These are phyloP conservation scores for Phialemoniopsis sp. DNA, from an alignment of 2,329 filamentous ascomycete species.

Conservation along the genomic window DNA sequence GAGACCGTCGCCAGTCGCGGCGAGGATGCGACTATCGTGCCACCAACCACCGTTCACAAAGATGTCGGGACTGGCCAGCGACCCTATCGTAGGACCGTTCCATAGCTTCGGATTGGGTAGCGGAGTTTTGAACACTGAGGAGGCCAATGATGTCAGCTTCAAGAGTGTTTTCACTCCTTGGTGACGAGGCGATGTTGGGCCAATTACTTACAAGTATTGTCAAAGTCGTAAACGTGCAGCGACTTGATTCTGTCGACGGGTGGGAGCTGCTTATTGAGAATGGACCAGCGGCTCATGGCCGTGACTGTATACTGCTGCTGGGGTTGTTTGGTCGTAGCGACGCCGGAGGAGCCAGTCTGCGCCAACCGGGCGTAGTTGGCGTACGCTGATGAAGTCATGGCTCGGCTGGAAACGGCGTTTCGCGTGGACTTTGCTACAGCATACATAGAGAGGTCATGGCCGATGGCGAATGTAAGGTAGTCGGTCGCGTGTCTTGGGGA, in stretches of 20 bases:
- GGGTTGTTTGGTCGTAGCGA: conserved; percentile 3
- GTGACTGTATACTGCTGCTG: conserved; percentile 54
- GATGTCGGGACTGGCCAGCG: conserved; percentile 69
- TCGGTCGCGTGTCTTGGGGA: background rate
- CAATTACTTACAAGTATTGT: conserved; percentile 73
- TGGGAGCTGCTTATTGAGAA: conserved; percentile 59
- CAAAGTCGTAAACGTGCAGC: conserved; percentile 95
- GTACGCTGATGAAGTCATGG: conserved; percentile 14
- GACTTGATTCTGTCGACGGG: conserved; percentile 66
- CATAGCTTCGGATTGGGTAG: conserved; percentile 86
- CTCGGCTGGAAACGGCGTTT: conserved; percentile 9
- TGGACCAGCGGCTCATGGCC: conserved; percentile 79
- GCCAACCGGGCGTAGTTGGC: conserved; percentile 3
- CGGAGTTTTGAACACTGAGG: conserved; percentile 80
- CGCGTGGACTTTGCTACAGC: conserved; percentile 9
- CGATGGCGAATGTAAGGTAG: background rate
- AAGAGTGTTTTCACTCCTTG: background rate
- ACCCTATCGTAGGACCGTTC: conserved; percentile 73
- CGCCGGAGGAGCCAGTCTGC: conserved; percentile 13
- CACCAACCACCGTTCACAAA: conserved; percentile 92
- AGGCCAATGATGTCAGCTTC: conserved; percentile 8
- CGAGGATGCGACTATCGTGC: conserved; percentile 86
- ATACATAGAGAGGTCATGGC: conserved; percentile 10
- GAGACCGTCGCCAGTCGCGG: conserved; percentile 77
- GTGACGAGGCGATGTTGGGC: conserved; percentile 3